Percentiles rank a stretch among this genome's conserved stretches.
phyloP scores from a whole-genome alignment of 1,284 basidiomycete species.

The Heliocybe sulcata region DNA sequence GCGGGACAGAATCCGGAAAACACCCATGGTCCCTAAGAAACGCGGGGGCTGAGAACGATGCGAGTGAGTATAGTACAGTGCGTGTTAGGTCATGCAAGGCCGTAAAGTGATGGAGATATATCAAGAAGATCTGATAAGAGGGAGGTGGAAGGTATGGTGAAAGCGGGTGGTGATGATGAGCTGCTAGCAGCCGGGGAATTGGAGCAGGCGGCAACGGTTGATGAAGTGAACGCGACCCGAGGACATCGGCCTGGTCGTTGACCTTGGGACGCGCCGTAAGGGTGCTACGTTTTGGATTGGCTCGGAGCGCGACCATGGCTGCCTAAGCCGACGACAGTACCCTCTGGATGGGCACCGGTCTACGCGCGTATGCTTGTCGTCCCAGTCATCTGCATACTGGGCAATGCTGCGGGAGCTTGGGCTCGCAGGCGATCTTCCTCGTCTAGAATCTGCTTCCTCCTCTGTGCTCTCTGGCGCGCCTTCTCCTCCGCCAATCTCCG shows the following conservation, averaged over 20 bases:
- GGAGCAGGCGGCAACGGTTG: too few species aligned
- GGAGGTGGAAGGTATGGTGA: neutral
- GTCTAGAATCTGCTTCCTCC: conserved; percentile 3
- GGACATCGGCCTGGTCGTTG: too few species aligned
- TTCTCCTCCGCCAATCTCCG: conserved; percentile 50
- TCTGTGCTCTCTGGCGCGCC: conserved; percentile 18
- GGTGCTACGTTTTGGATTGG: too few species aligned
- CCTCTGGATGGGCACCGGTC: neutral
- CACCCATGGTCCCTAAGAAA: neutral
- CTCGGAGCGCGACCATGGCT: neutral
- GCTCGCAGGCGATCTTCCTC: conserved; percentile 10
- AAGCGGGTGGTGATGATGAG: neutral
- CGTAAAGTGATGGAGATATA: neutral
- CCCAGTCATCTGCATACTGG: neutral
- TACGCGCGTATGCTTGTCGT: neutral
- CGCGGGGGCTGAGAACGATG: neutral
- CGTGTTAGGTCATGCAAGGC: neutral
- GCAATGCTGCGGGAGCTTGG: neutral
- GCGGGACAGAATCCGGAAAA: neutral
- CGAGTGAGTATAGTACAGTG: neutral
- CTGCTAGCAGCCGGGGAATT: too few species aligned
- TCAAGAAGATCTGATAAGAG: neutral
- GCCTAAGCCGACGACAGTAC: neutral
- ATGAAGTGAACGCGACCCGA: too few species aligned
- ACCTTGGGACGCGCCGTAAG: too few species aligned